Evolutionary conservation across 2,329 filamentous ascomycete genomes (phyloP).

Genomic region (Huntiella bhutanensis): DNA sequence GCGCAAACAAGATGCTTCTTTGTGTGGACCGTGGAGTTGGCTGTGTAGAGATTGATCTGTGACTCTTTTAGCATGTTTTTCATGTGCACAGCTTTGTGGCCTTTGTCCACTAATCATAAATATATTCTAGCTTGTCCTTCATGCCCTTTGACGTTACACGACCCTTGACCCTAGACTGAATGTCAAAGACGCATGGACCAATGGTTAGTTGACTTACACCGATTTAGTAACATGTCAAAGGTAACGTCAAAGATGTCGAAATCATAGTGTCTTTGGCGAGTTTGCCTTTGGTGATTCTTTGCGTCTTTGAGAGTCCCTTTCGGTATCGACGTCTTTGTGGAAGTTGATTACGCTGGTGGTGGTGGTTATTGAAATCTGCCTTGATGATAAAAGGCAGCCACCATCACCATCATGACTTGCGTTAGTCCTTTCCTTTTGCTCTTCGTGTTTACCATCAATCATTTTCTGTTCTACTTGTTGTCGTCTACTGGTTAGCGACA

Average conservation of each 20-base stretch:
- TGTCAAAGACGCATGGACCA: background rate
- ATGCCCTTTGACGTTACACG: background rate
- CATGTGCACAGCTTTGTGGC: background rate
- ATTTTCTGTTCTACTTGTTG: background rate
- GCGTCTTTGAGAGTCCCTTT: background rate
- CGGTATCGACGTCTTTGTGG: background rate
- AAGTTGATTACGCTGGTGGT: background rate
- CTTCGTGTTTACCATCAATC: background rate
- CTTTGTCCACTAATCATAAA: no score
- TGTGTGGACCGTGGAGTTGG: conserved; percentile 35
- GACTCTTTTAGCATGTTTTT: conserved; percentile 4
- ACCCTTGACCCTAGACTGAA: background rate
- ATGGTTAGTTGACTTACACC: no score
- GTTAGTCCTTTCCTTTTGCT: background rate
- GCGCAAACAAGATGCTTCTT: conserved; percentile 25
- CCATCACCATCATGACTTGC: background rate
- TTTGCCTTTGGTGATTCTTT: background rate
- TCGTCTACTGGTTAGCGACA: background rate
- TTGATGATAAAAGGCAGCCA: background rate
- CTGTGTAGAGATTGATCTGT: conserved; percentile 29
- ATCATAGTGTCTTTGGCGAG: no score
- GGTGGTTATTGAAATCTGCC: background rate
- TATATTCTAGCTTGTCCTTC: background rate
- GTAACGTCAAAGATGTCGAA: no score
- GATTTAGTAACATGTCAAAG: no score